phyloP scores from a whole-genome alignment of 2,329 filamentous ascomycete species.

The Paramyrothecium sp. region DNA sequence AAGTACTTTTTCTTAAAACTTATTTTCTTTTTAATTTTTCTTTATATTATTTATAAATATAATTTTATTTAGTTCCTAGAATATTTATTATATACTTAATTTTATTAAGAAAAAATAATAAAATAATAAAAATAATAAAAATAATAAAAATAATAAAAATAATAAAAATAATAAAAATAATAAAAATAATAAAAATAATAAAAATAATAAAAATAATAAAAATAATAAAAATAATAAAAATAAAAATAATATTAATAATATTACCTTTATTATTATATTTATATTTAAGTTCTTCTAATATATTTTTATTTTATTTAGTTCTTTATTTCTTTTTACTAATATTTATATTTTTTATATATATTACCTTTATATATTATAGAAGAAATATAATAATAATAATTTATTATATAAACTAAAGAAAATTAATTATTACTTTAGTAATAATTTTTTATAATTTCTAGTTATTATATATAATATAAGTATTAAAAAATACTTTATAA shows the following conservation, averaged over 20 bases:
- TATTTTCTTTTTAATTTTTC: background rate
- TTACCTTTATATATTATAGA: background rate
- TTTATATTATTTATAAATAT: background rate
- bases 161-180: conserved; percentile 6
- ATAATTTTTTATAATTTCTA: background rate
- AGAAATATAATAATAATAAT: background rate
- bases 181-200: background rate
- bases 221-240: background rate
- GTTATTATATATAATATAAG: background rate
- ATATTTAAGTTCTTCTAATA: background rate
- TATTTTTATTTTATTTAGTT: no score
- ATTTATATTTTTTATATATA: no score
- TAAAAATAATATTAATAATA: background rate
- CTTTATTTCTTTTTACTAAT: no score
- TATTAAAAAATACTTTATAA: conserved; percentile 2
- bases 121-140: background rate
- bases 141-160: conserved; percentile 1
- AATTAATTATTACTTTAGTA: background rate
- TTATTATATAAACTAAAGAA: background rate
- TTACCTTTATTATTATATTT: conserved; percentile 1
- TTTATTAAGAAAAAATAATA: background rate
- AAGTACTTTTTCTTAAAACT: background rate
- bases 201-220: background rate
- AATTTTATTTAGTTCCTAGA: conserved; percentile 4
- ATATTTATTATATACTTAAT: background rate